Evolutionary conservation across 257 asterid species (phyloP).

Genomic region (Primulina huaijiensis): DNA sequence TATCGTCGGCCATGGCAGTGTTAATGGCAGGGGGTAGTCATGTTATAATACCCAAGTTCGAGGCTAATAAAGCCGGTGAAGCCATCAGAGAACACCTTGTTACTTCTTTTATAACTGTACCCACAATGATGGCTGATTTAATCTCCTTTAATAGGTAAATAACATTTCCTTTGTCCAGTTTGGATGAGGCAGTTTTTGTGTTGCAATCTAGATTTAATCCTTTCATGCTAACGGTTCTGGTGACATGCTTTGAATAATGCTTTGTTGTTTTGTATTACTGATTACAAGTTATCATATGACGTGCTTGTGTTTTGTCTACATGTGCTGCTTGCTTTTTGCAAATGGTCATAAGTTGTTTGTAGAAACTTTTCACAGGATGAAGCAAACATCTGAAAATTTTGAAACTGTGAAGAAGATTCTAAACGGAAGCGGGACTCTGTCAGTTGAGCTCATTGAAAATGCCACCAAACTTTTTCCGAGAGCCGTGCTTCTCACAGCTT

Average conservation of each 20-base stretch:
- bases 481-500: constrained; percentile 72
- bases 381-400: constrained; percentile 26
- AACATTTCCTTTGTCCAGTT: background rate
- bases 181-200: background rate
- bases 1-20: constrained; percentile 87
- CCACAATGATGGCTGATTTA: constrained; percentile 90
- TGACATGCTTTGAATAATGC: background rate
- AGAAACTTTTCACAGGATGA: constrained; percentile 34
- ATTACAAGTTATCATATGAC: background rate
- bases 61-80: constrained; percentile 52
- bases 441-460: constrained; percentile 39
- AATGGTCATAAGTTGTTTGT: background rate
- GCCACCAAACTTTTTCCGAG: constrained; percentile 58
- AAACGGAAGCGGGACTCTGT: constrained; percentile 87
- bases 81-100: constrained; percentile 58
- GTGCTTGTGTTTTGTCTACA: background rate
- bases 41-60: constrained; percentile 69
- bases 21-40: constrained; percentile 87
- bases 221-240: background rate
- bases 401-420: constrained; percentile 61
- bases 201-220: background rate
- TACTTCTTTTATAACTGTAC: constrained; percentile 79
- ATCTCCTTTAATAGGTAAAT: constrained; percentile 50
- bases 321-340: background rate
- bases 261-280: background rate